These are phyloP conservation scores for Trichoderma sp. DNA, from an alignment of 2,329 filamentous ascomycete genomes.

Conservation along the genomic window DNA sequence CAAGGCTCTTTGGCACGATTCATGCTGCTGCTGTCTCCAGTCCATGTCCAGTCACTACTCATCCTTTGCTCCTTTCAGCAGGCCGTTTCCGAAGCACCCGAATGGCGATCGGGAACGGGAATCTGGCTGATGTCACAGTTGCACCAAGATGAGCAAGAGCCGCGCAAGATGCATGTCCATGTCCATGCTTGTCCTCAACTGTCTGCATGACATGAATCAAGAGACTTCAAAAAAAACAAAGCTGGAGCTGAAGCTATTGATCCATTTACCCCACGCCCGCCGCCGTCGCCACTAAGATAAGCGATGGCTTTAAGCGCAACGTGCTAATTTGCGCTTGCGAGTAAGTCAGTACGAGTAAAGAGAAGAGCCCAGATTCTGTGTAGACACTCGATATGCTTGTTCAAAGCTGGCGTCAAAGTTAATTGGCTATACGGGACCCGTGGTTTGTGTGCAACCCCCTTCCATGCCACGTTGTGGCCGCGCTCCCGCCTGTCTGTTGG, in stretches of 20 bases:
- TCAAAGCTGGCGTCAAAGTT: background rate
- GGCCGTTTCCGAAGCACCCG: conserved; percentile 7
- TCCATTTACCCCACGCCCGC: background rate
- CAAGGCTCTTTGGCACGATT: background rate
- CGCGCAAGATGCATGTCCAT: background rate
- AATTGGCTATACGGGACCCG: background rate
- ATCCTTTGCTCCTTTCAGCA: conserved; percentile 1
- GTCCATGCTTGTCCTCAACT: background rate
- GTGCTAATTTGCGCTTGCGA: background rate
- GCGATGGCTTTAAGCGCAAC: conserved; percentile 2
- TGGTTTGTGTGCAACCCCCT: background rate
- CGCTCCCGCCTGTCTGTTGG: conserved; percentile 18
- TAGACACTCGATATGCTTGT: background rate
- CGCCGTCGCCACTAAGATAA: background rate
- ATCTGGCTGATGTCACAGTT: conserved; percentile 15
- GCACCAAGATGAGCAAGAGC: conserved; percentile 12
- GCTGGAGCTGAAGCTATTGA: background rate
- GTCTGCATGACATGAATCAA: background rate
- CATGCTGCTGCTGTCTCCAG: background rate
- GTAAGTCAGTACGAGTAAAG: background rate
- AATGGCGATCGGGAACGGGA: conserved; percentile 13
- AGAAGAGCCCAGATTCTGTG: background rate
- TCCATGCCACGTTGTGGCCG: conserved; percentile 17
- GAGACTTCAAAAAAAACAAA: background rate
- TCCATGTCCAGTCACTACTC: background rate